Conservation (phyloP, 176 grass and related monocot genomes). For the Aegilops longissima region DNA sequence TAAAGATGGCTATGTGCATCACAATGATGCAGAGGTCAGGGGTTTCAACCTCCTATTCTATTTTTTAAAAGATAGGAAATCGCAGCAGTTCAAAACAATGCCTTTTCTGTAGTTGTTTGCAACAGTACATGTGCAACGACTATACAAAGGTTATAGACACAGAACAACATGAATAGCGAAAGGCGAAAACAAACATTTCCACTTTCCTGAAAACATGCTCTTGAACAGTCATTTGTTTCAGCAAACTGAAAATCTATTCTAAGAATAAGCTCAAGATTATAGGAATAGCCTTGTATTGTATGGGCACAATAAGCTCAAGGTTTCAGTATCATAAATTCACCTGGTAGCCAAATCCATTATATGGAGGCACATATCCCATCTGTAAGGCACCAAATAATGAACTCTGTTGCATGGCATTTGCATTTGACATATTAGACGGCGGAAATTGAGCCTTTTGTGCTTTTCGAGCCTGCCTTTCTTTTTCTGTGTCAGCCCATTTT, state of each 20-base stretch:
- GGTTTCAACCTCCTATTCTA: no score
- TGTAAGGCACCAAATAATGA: constrained; percentile 89
- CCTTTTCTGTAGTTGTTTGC: neutral
- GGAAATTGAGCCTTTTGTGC: constrained; percentile 88
- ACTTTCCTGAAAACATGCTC: neutral
- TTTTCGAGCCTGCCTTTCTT: constrained; percentile 94
- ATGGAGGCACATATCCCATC: constrained; percentile 83
- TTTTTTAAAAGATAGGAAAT: neutral
- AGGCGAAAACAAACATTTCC: neutral
- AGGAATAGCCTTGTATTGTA: neutral
- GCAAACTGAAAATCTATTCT: neutral
- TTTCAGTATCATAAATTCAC: constrained; percentile 38
- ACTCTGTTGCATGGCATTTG: constrained; percentile 78
- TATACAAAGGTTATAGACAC: neutral
- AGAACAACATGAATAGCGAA: neutral
- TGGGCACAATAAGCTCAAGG: constrained; percentile 11
- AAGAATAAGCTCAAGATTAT: neutral
- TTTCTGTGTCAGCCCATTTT: constrained; percentile 99
- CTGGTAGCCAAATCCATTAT: constrained; percentile 99
- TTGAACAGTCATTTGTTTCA: constrained; percentile 15
- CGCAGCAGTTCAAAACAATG: constrained; percentile 13
- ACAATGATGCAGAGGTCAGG: no score
- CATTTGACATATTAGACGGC: constrained; percentile 52
- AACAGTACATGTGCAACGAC: neutral
- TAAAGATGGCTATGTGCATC: no score